Evolutionary conservation across 2,329 filamentous ascomycete genomes (phyloP).

Genomic region (Nigrograna mackinnonii): DNA sequence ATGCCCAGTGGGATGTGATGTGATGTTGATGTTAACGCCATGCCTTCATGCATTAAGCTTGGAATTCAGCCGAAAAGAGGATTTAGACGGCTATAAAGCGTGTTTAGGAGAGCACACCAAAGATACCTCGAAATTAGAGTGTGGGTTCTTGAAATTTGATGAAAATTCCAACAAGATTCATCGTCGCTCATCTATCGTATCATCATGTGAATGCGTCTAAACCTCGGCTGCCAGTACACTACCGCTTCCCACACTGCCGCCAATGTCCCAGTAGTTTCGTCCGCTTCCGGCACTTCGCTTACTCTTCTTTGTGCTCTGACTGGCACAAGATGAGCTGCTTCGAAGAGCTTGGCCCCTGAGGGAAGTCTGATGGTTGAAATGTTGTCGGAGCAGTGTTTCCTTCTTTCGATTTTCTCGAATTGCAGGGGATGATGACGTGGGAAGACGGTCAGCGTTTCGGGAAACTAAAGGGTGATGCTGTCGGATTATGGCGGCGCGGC

Average conservation of each 20-base stretch:
- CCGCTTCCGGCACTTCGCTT: conserved; percentile 71
- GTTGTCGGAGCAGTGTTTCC: conserved; percentile 22
- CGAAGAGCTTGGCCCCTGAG: conserved; percentile 24
- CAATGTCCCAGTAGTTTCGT: conserved; percentile 91
- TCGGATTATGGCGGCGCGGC: conserved; percentile 80
- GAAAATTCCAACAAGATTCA: neutral
- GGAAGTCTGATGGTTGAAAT: conserved; percentile 20
- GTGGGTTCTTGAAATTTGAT: neutral
- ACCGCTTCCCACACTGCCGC: conserved; percentile 76
- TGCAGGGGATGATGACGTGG: conserved; percentile 17
- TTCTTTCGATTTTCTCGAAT: conserved; percentile 22
- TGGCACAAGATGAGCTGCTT: conserved; percentile 73
- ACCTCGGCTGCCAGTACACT: conserved; percentile 39
- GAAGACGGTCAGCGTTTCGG: conserved; percentile 38
- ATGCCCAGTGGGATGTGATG: too few relatives aligned
- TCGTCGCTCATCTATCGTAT: neutral
- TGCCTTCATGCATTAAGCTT: neutral
- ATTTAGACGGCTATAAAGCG: neutral
- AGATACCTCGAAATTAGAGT: too few relatives aligned
- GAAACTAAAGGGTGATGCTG: conserved; percentile 88
- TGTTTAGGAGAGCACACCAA: too few relatives aligned
- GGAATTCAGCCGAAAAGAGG: neutral
- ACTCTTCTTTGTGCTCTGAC: conserved; percentile 80
- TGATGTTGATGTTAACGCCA: too few relatives aligned
- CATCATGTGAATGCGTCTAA: conserved; percentile 10